Evolutionary conservation across 495 filamentous ascomycete species (phyloP), one percentile per base, ranked within the genome.

Genomic region (Barbatosphaeria neglecta): DNA sequence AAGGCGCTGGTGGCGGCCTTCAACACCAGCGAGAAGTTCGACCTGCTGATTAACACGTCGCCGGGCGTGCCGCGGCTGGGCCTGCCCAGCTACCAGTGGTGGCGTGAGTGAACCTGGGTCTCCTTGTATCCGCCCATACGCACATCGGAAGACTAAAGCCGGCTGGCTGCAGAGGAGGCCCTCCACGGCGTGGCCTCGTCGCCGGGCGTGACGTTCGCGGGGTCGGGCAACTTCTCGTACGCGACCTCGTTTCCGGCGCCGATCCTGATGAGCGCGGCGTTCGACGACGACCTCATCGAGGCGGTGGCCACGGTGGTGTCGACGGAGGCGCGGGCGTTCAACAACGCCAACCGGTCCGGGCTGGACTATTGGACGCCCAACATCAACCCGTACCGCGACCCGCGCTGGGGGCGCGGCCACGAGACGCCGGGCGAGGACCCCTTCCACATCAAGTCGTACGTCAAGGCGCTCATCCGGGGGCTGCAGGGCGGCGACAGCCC

Each of bases 361-460:
- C 57, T 85, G 5, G 76, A 85, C 54, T 76, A 66, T 44, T 87
- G 79, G 64, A 75, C 81, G 0, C 81, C 82, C 1, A 82, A 85
- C 51, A 81, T 85, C 61, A 86, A 86, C 56, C 68, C 75, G 1
- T 85, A 81, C 65, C 59, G 58, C 27, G 67, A 72, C 37, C 72
- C 72, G 4, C 56, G 65, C 44, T 69, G 70, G 65, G 70, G 70
- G 1, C 50, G 69, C 3, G 60, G 57, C 9, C 44, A 46, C 17
- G 59, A 41, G 39, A 41, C 39, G 39, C 39, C 39, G 7, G 39
- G 39, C 39, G 39, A 41, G 22, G 39, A 41, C 39, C 20, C 22
- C n/a, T 41, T 41, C 39, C 39, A 23, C 19, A 60, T 81, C 5
- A 65, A 63, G 13, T 64, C 67, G 0, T 82, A 80, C 41, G 75